Percentiles rank a stretch among this genome's conserved stretches.
Evolutionary conservation across 2,329 filamentous ascomycete genomes (phyloP).

Genomic region (Nemania sp.): DNA sequence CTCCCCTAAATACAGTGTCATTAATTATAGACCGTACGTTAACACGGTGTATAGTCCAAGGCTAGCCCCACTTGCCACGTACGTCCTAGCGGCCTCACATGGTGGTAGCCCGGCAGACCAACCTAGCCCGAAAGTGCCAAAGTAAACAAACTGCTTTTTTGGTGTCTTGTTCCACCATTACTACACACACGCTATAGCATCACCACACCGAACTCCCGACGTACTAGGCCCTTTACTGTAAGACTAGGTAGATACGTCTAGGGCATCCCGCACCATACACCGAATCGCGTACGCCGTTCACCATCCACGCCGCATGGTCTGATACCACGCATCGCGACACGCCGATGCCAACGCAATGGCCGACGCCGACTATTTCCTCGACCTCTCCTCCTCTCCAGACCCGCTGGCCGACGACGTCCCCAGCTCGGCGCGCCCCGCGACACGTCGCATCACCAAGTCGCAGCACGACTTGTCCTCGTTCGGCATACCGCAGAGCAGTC

Average conservation of each 20-base stretch:
- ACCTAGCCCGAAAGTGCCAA: slow-evolving; percentile 25
- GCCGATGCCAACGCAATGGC: slow-evolving; percentile 27
- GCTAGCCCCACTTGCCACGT: not conserved
- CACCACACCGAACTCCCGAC: slow-evolving; percentile 19
- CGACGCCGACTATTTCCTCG: slow-evolving; percentile 36
- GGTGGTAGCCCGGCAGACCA: not conserved
- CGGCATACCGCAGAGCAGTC: slow-evolving; percentile 52
- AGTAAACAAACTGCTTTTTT: slow-evolving; percentile 42
- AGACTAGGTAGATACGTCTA: too few species aligned
- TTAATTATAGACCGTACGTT: not conserved
- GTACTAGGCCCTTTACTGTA: slow-evolving; percentile 8
- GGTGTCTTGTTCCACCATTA: slow-evolving; percentile 17
- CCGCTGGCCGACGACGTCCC: slow-evolving; percentile 40
- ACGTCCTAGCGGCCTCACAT: not conserved
- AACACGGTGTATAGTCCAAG: not conserved
- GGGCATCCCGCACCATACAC: not conserved
- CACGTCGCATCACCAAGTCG: slow-evolving; percentile 35
- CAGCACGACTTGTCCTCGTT: slow-evolving; percentile 43
- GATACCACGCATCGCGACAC: slow-evolving; percentile 15
- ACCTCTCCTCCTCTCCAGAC: slow-evolving; percentile 43
- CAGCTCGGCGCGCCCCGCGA: slow-evolving; percentile 32
- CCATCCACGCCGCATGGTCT: slow-evolving; percentile 13
- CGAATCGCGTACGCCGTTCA: not conserved
- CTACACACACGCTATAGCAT: slow-evolving; percentile 8
- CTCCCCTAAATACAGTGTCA: too few species aligned